Evolutionary conservation across 768 basidiomycete genomes (phyloP).

Genomic region (Mycena pura): DNA sequence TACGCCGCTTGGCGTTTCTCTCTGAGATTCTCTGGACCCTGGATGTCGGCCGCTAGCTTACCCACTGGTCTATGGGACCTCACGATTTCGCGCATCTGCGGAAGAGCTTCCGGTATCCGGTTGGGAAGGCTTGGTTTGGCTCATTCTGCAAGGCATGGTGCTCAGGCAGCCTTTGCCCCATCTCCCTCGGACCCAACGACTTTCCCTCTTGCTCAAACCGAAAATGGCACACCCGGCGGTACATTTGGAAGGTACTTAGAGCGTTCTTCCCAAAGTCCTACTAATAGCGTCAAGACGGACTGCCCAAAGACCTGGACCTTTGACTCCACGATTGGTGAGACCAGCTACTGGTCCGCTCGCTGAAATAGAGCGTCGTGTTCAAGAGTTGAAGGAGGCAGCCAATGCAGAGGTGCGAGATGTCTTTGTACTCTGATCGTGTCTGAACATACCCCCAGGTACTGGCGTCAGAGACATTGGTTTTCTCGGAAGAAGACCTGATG

Average conservation of each 20-base stretch:
- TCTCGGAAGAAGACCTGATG: conserved; percentile 51
- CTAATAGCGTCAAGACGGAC: conserved; percentile 14
- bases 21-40: background rate
- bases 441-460: conserved; percentile 33
- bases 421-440: background rate
- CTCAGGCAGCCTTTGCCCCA: conserved; percentile 15
- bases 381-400: conserved; percentile 44
- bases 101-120: background rate
- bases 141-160: conserved; percentile 21
- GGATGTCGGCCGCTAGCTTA: conserved; percentile 9
- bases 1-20: no score
- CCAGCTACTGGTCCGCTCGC: conserved; percentile 19
- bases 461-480: conserved; percentile 40
- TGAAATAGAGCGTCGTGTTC: conserved; percentile 45
- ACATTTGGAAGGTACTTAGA: conserved; percentile 11
- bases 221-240: background rate
- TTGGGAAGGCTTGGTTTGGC: conserved; percentile 22
- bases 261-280: background rate
- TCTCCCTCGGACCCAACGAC: background rate
- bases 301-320: conserved; percentile 13
- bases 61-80: conserved; percentile 28
- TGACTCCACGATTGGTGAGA: conserved; percentile 24
- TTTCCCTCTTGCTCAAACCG: background rate
- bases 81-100: conserved; percentile 22
- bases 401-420: conserved; percentile 39